Evolutionary conservation across 208 protist species (phyloP).

Genomic region (Leishmania gerbilli): DNA sequence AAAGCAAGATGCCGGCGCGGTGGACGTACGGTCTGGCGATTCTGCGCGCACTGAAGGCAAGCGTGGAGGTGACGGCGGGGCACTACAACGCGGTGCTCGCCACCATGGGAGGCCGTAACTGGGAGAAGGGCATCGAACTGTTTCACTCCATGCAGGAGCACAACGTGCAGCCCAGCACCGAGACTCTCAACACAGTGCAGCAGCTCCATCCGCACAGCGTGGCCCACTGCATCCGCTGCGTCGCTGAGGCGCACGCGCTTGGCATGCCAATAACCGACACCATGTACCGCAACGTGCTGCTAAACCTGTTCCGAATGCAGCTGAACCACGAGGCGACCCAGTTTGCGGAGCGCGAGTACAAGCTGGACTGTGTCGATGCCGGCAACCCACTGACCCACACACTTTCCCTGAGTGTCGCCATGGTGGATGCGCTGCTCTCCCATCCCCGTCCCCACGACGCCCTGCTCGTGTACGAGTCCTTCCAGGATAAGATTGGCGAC

Average conservation of each 20-base stretch:
- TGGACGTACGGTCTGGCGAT: constrained; percentile 67
- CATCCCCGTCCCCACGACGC: constrained; percentile 73
- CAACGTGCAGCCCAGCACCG: constrained; percentile 76
- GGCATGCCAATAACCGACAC: constrained; percentile 80
- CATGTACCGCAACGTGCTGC: constrained; percentile 79
- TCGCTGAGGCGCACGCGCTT: constrained; percentile 71
- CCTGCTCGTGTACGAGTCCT: constrained; percentile 57
- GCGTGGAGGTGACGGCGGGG: constrained; percentile 74
- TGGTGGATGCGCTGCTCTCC: constrained; percentile 75
- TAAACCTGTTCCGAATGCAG: constrained; percentile 59
- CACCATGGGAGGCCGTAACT: constrained; percentile 58
- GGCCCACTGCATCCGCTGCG: constrained; percentile 66
- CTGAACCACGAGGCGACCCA: constrained; percentile 81
- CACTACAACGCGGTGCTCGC: constrained; percentile 84
- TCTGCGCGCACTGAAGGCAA: constrained; percentile 54
- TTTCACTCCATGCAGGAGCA: constrained; percentile 76
- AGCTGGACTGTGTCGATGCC: constrained; percentile 41
- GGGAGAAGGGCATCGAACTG: constrained; percentile 61
- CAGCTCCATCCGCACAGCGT: constrained; percentile 56
- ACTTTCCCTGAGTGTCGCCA: constrained; percentile 59
- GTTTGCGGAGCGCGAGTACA: constrained; percentile 73
- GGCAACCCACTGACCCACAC: constrained; percentile 60
- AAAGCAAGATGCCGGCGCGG: constrained; percentile 36
- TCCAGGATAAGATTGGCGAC: constrained; percentile 63
- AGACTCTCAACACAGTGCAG: constrained; percentile 77